Conservation (phyloP, 1,284 basidiomycete species). For the Ganoderma lingzhi region DNA sequence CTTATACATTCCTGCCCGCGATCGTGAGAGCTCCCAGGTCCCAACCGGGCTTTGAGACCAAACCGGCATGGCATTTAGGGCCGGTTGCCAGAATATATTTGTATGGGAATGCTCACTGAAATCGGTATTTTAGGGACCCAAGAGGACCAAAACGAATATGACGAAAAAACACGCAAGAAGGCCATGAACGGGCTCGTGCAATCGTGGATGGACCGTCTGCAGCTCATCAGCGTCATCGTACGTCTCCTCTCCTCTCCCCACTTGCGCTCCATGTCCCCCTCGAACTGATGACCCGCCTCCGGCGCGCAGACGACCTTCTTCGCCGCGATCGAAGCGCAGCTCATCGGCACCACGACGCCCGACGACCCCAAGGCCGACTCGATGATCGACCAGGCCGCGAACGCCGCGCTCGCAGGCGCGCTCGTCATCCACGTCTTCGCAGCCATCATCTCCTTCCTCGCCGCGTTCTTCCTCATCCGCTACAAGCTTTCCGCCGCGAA, state of each 20-base stretch:
- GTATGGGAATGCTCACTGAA: not conserved
- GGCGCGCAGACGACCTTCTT: constrained; percentile 65
- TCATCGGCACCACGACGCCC: constrained; percentile 53
- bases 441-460: constrained; percentile 67
- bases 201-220: constrained; percentile 68
- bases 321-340: constrained; percentile 62
- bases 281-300: not conserved
- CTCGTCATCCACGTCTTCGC: constrained; percentile 63
- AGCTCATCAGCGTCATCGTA: constrained; percentile 66
- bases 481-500: constrained; percentile 63
- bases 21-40: too few species aligned
- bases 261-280: constrained; percentile 1
- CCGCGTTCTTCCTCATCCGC: constrained; percentile 62
- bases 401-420: constrained; percentile 56
- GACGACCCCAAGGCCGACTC: constrained; percentile 26
- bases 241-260: constrained; percentile 32
- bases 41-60: too few species aligned
- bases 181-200: constrained; percentile 59
- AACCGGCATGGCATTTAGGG: too few species aligned
- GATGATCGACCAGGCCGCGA: constrained; percentile 46
- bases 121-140: constrained; percentile 49
- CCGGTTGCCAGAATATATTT: too few species aligned
- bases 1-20: too few species aligned
- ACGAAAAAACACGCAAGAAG: constrained; percentile 52
- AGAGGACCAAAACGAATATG: constrained; percentile 54